phyloP scores from a whole-genome alignment of 176 grass and related monocot species.

The Eleusine coracana region DNA sequence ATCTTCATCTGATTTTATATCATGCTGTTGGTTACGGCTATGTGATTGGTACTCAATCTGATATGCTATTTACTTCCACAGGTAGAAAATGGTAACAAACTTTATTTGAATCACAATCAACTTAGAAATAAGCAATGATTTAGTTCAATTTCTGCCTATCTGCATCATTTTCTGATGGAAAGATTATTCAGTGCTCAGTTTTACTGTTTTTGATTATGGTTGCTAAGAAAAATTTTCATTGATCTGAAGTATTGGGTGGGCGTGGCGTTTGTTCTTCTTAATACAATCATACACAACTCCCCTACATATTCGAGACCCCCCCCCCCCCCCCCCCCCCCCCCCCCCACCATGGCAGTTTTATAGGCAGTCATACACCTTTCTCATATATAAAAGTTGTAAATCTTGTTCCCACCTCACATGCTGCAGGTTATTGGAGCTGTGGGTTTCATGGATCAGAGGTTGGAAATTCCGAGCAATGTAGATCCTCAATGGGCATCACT shows the following conservation, averaged over 20 bases:
- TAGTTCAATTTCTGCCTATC: constrained; percentile 11
- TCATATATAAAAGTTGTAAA: neutral
- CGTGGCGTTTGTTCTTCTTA: no score
- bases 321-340: no score
- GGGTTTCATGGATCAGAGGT: constrained; percentile 87
- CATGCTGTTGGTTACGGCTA: neutral
- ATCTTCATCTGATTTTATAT: neutral
- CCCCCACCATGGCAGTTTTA: neutral
- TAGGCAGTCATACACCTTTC: neutral
- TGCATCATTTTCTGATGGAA: neutral
- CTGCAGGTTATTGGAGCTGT: constrained; percentile 83
- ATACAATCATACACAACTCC: no score
- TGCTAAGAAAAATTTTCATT: neutral
- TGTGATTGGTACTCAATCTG: neutral
- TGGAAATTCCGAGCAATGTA: constrained; percentile 68
- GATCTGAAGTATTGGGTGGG: no score
- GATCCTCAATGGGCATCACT: constrained; percentile 81
- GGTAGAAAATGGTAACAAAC: neutral
- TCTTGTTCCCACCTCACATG: neutral
- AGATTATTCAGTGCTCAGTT: neutral
- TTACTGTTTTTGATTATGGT: neutral
- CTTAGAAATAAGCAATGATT: neutral
- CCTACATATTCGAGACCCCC: no score
- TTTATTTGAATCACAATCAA: neutral
- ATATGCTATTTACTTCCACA: neutral